A percentile compares a stretch with the other conserved stretches of the same genome.
Conservation (phyloP, 345 rosid species). For the Durio zibethinus region DNA sequence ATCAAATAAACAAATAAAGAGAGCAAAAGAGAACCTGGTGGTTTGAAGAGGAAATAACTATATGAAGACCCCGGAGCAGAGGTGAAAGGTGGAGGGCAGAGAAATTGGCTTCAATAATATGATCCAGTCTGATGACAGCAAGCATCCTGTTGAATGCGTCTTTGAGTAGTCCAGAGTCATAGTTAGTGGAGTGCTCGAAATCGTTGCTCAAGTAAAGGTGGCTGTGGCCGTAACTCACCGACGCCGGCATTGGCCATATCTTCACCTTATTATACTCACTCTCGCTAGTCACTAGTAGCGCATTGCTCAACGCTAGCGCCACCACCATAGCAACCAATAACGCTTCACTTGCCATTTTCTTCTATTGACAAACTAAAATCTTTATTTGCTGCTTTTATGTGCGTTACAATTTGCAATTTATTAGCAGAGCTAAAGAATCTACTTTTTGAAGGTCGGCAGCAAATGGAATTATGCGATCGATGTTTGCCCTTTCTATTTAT, state of each 20-base stretch:
- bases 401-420: background rate
- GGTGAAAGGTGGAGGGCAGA: conserved; percentile 30
- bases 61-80: conserved; percentile 41
- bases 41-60: conserved; percentile 40
- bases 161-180: conserved; percentile 37
- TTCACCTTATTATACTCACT: conserved; percentile 23
- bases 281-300: background rate
- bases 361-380: too few species aligned
- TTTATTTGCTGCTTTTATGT: background rate
- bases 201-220: conserved; percentile 30
- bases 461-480: too few species aligned
- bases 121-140: conserved; percentile 33
- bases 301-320: background rate
- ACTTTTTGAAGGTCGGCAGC: too few species aligned
- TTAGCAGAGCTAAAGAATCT: too few species aligned
- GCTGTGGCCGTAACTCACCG: conserved; percentile 38
- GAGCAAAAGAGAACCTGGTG: conserved; percentile 34
- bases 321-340: background rate
- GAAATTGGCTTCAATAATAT: conserved; percentile 29
- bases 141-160: conserved; percentile 59
- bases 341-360: background rate
- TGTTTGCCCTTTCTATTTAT: too few species aligned
- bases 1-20: too few species aligned
- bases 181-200: conserved; percentile 36
- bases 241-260: conserved; percentile 58